Evolutionary conservation across 2,329 filamentous ascomycete genomes (phyloP), one percentile per base, ranked within the genome.

Genomic region (Venturia aucupariae): DNA sequence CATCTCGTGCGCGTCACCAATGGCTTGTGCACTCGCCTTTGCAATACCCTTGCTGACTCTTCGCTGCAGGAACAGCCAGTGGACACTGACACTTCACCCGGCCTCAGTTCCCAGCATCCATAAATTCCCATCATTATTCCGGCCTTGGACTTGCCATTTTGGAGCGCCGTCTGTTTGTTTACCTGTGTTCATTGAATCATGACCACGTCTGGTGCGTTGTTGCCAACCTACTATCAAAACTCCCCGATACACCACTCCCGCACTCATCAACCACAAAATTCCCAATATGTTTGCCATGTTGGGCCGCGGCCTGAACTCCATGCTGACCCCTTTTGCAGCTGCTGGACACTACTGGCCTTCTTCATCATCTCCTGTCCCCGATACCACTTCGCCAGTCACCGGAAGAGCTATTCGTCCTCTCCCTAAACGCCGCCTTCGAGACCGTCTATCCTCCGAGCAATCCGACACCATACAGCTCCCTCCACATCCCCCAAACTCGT

Each of bases 341-440:
- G 51, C 51, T 57, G 51, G 51, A 57, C 15, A 57, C n/a, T 57
- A 57, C 51, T 57, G 51, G 51, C 51, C 51, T 57, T 57, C 51
- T 8, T 57, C 51, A 19, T 57, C 51, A n/a, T 74, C 73, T 48
- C 62, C 64, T 35, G 85, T 84, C 72, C 80, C 86, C 68, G 91
- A 96, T 80, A 88, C 89, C 66, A 82, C 86, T 68, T 94, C 91
- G 66, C 86, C 89, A 66, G 81, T 90, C 71, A 91, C 91, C 69
- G 90, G 96, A 74, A 88, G 94, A 76, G 89, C 93, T 67, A 99
- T 99, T 74, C 88, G 92, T 73, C 94, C 94, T 65, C 80, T 99
- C 66, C 94, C 94, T 54, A 94, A 90, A 77, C 89, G 92, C 71
- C 88, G 90, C 68, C 83, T 99, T 64, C 90, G 92, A 71, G 92